Base-by-base conservation (phyloP, 2,329 filamentous ascomycete species). In the Penicillium sp. region DNA sequence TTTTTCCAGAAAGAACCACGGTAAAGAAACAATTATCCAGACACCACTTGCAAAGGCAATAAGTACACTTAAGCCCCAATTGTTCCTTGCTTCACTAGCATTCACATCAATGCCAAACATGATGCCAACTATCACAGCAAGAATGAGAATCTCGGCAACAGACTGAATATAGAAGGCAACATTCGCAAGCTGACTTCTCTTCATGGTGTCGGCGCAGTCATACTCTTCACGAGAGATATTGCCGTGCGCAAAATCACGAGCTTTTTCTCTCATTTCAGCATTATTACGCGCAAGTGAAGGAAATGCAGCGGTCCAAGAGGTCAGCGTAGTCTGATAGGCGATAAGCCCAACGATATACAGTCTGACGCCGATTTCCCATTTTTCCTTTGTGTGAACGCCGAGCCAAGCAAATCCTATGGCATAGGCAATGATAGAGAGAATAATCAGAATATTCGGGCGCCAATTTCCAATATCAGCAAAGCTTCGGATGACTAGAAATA, bases 1-100 rank as follows among this genome's bases (percentile, higher is more conserved):
- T 72, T 88, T 87, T 64, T 89, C 86, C 5, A 86, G 62, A 2
- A 85, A 49, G 63, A 89, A 89, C 86, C 86, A 89, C 0, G 86
- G 85, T 4, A 89, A 70, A 0, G 85, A 83, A 20, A 88, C 76
- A 0, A 84, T 70, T 6, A 89, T 68, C 86, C 86, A 89, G 46
- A 85, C 79, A 1, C 82, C 85, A 0, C 82, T 85, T 1, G 81
- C 82, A 61, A 88, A 88, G 0, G 86, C 85, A 50, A 89, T 84
- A 12, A 88, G 76, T 0, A 88, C 85, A 5, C 80, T 84, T 2
- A 88, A 67, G 0, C 85, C 86, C 82, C 83, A 87, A 59, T 87
- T 87, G 67, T 89, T 89, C 64, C 84, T 83, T 5, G 74, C 79
- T 7, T 75, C 69, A 61, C 81, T 83, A 5, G 77, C 82, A 57